Base-by-base conservation (phyloP, 192 early-diverging fungal species). In the Umbelopsis ramanniana region DNA sequence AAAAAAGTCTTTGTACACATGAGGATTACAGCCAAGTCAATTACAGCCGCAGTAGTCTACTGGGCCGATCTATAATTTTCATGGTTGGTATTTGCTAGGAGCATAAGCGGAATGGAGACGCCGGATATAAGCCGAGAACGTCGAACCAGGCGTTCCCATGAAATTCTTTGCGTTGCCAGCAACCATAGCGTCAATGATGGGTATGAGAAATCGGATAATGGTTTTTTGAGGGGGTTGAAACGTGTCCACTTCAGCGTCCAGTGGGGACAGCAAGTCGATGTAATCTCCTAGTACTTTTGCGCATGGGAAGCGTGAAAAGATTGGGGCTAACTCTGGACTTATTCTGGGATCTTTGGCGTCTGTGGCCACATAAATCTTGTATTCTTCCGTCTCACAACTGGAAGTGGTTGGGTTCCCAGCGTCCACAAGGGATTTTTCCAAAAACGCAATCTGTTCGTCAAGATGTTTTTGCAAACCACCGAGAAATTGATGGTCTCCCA, bases 301-400 rank as follows among this genome's bases (percentile, higher is more conserved):
- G 52, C 84, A 83, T 0, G 82, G 80, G 52, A 82, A 85, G 1
- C 76, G 71, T 5, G 74, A 46, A 63, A 85, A 86, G 23, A 86
- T 74, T 9, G 70, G 57, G 2, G 69, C 21, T 0, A 81, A 37
- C 0, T 46, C 12, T 19, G 55, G 74, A 40, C 80, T 72, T 37
- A 77, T 72, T 1, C 85, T 78, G 7, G 85, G 83, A 4, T 75
- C 67, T 47, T 74, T 74, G 11, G 79, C 71, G 35, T 87, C 86
- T 10, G 86, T 87, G 5, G 86, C 86, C 21, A 87, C 76, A 54
- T 85, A 87, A 12, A 85, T 48, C 1, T 45, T 35, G 26, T 17
- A 37, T 35, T 53, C 40, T 7, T 22, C 15, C 17, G 50, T 52
- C 17, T 6, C 50, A 67, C 57, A 63, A 63, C 11, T 14, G 4